These are phyloP conservation scores for Cordyceps militaris DNA, from an alignment of 2,329 filamentous ascomycete genomes.

Conservation along the genomic window DNA sequence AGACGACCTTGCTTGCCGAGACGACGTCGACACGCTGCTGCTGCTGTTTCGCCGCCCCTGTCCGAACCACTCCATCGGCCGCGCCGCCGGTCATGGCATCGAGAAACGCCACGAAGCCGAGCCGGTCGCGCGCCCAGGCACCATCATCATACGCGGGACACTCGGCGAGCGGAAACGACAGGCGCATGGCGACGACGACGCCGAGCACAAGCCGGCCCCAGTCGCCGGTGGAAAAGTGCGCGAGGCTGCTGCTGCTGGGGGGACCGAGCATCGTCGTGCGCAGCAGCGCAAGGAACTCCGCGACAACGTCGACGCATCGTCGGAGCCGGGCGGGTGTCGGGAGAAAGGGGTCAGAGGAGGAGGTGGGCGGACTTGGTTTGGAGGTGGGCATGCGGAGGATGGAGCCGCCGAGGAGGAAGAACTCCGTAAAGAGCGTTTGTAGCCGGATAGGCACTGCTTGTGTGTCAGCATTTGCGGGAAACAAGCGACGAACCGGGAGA, in stretches of 20 bases:
- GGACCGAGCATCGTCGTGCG: constrained; percentile 18
- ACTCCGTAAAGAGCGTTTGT: constrained; percentile 18
- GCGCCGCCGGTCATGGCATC: constrained; percentile 23
- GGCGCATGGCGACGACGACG: constrained; percentile 37
- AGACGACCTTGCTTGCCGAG: constrained; percentile 38
- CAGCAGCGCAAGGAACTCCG: constrained; percentile 28
- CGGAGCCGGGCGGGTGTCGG: constrained; percentile 19
- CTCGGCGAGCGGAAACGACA: constrained; percentile 38
- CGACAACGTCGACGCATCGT: constrained; percentile 21
- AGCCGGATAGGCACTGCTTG: constrained; percentile 17
- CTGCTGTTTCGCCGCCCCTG: constrained; percentile 16
- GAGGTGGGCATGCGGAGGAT: constrained; percentile 23
- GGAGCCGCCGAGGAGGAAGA: constrained; percentile 33
- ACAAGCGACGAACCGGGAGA: not conserved
- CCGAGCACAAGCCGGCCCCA: constrained; percentile 35
- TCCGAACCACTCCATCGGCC: constrained; percentile 15
- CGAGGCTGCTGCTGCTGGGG: constrained; percentile 23
- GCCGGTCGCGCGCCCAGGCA: constrained; percentile 29
- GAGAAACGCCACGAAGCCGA: constrained; percentile 36
- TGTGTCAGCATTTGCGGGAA: not conserved
- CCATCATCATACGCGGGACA: constrained; percentile 27
- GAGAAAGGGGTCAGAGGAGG: constrained; percentile 13
- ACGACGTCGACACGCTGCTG: constrained; percentile 31
- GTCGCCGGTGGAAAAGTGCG: constrained; percentile 34
- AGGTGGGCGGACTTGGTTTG: constrained; percentile 11